These are phyloP conservation scores for Wickerhamiella lipophila DNA, from an alignment of 805 yeast species.

Conservation along the genomic window DNA sequence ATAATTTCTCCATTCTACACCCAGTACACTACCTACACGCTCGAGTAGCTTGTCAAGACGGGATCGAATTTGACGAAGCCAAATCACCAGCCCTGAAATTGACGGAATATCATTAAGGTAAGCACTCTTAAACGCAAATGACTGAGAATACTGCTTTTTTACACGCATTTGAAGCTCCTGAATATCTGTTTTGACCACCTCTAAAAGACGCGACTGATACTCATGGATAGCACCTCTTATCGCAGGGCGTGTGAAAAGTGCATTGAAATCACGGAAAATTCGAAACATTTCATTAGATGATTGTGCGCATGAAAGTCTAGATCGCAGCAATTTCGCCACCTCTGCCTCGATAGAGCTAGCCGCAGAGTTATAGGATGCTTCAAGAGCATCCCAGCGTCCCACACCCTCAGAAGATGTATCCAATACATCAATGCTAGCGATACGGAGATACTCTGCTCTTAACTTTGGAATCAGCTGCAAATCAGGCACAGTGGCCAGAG, in stretches of 20 bases:
- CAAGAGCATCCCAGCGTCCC: constrained; percentile 34
- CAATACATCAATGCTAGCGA: constrained; percentile 30
- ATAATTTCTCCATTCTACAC: constrained; percentile 47
- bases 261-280: constrained; percentile 38
- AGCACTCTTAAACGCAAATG: constrained; percentile 28
- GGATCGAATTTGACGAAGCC: constrained; percentile 41
- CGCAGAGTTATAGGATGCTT: constrained; percentile 33
- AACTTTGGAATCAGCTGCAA: constrained; percentile 28
- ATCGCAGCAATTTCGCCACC: constrained; percentile 33
- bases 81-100: constrained; percentile 36
- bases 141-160: constrained; percentile 25
- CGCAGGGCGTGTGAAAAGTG: constrained; percentile 40
- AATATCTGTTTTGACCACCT: constrained; percentile 39
- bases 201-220: constrained; percentile 41
- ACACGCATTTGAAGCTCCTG: constrained; percentile 33
- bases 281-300: constrained; percentile 35
- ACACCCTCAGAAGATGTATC: constrained; percentile 30
- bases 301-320: constrained; percentile 30
- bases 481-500: constrained; percentile 6
- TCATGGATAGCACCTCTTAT: constrained; percentile 48
- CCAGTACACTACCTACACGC: constrained; percentile 41
- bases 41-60: constrained; percentile 34
- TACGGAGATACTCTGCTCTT: constrained; percentile 32
- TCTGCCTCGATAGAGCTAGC: constrained; percentile 36
- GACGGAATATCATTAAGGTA: constrained; percentile 38